These are phyloP conservation scores for Stromatinia cepivora DNA, from an alignment of 2,329 filamentous ascomycete genomes.

Conservation along the genomic window DNA sequence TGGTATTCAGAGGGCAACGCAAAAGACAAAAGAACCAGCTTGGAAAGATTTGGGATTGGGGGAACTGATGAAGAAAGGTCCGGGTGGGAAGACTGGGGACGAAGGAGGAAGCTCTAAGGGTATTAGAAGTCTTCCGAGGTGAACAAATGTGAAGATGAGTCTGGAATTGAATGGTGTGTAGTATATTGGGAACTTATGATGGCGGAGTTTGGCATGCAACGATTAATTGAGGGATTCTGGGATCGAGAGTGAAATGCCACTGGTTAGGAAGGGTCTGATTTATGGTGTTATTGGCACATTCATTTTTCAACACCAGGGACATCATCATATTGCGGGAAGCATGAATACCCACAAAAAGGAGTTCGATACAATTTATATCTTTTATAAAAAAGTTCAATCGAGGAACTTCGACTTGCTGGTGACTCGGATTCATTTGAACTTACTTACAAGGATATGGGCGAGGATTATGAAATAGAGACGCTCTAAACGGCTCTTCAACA, in stretches of 20 bases:
- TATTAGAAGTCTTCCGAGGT: conserved; percentile 33
- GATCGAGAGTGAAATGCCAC: not conserved
- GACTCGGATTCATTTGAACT: too few relatives aligned
- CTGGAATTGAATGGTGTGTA: not conserved
- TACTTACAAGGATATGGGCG: not conserved
- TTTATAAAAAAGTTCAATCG: not conserved
- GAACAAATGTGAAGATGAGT: conserved; percentile 6
- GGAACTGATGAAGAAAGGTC: conserved; percentile 66
- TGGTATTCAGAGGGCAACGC: conserved; percentile 78
- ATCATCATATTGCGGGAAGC: not conserved
- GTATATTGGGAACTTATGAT: not conserved
- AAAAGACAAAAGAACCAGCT: conserved; percentile 66
- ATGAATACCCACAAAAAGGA: not conserved
- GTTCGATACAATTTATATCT: not conserved
- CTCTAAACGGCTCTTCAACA: not conserved
- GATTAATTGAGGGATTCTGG: not conserved
- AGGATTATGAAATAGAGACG: not conserved
- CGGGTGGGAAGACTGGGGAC: conserved; percentile 26
- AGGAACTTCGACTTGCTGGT: not conserved
- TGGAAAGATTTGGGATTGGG: conserved; percentile 80
- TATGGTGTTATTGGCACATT: not conserved
- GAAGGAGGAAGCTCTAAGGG: conserved; percentile 23
- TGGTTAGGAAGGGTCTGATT: not conserved
- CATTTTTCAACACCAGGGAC: not conserved
- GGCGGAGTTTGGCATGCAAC: not conserved